Evolutionary conservation across 1,284 basidiomycete species (phyloP).

Genomic region (Ganoderma boninense): DNA sequence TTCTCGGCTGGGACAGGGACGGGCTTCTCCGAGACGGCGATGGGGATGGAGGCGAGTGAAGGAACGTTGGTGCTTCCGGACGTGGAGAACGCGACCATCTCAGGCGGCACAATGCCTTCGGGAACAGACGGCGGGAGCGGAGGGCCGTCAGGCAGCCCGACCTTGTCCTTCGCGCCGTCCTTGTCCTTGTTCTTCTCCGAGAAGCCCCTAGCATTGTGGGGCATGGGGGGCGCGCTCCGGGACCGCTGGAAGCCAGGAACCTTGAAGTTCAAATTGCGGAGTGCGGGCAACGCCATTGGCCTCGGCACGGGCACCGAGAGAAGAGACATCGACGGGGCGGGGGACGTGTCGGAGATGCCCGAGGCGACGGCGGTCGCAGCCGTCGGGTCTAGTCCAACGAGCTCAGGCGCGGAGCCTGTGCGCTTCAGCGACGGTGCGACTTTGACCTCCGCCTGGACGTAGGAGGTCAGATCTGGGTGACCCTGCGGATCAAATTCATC

Average conservation of each 20-base stretch:
- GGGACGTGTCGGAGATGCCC: slow-evolving; percentile 32
- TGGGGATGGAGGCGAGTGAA: background rate
- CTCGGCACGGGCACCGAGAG: slow-evolving; percentile 38
- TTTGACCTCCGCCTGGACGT: slow-evolving; percentile 43
- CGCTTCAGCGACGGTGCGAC: slow-evolving; percentile 29
- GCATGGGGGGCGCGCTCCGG: slow-evolving; percentile 65
- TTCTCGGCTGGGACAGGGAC: slow-evolving; percentile 10
- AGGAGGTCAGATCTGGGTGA: slow-evolving; percentile 61
- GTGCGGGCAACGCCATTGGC: slow-evolving; percentile 50
- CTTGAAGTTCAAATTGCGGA: slow-evolving; percentile 38
- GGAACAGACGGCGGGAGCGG: slow-evolving; percentile 23
- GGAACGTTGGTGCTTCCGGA: background rate
- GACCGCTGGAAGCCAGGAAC: slow-evolving; percentile 47
- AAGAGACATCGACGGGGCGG: slow-evolving; percentile 10
- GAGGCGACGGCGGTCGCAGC: slow-evolving; percentile 15
- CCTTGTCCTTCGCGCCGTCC: slow-evolving; percentile 8
- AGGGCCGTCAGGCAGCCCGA: background rate
- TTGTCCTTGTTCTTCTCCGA: slow-evolving; percentile 24
- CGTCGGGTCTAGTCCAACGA: slow-evolving; percentile 33
- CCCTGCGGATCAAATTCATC: slow-evolving; percentile 86
- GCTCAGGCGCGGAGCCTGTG: slow-evolving; percentile 44
- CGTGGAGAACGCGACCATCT: background rate
- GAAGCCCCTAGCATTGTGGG: slow-evolving; percentile 39
- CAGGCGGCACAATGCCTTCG: slow-evolving; percentile 25
- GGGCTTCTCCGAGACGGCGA: slow-evolving; percentile 9